Evolutionary conservation across 192 early-diverging fungal species (phyloP), one percentile per base, ranked within the genome.

Genomic region (Entomortierella beljakovae): DNA sequence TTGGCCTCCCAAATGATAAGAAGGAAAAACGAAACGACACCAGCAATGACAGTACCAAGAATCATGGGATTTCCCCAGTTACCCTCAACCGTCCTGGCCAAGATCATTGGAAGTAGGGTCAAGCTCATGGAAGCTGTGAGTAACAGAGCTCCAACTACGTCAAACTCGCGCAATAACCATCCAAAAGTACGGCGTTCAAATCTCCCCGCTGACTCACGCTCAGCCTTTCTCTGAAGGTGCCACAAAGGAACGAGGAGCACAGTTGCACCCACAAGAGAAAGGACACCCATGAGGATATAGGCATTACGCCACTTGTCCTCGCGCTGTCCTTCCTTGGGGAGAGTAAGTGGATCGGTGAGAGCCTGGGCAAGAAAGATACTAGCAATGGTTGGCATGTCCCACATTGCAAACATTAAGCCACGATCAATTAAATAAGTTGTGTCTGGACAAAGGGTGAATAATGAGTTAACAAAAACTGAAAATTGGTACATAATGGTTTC

Each of bases 121-220:
- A 77, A 23, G 18, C 34, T 43, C 74, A 77, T 68, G 34, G 46
- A 60, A 2, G 68, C 53, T 15, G 74, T 77, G 56, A 77, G 64
- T 34, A 77, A 49, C 8, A 77, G 1, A 16, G 74, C 74, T 26
- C 74, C 74, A 29, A 77, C 43, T 10, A 50, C 65, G 58, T 77
- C 74, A 35, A 63, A 77, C 52, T 77, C 74, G 52, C 69, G 66
- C 60, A 77, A 61, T 10, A 77, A 37, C 74, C 74, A 77, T 18
- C 25, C 48, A 43, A 77, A 43, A 0, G 74, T 53, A 2, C 66
- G 64, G 25, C 56, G 65, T 6, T 59, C 22, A 26, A 64, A n/a
- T n/a, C n/a, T 16, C 0, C 20, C 34, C 9, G 13, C 5, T 34
- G 32, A 15, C 37, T 58, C 58, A 20, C 50, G 32, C 49, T 64